A percentile compares a stretch with the other conserved stretches of the same genome.
phyloP scores from a whole-genome alignment of 2,329 filamentous ascomycete genomes.

The Trichoderma simmonsii region DNA sequence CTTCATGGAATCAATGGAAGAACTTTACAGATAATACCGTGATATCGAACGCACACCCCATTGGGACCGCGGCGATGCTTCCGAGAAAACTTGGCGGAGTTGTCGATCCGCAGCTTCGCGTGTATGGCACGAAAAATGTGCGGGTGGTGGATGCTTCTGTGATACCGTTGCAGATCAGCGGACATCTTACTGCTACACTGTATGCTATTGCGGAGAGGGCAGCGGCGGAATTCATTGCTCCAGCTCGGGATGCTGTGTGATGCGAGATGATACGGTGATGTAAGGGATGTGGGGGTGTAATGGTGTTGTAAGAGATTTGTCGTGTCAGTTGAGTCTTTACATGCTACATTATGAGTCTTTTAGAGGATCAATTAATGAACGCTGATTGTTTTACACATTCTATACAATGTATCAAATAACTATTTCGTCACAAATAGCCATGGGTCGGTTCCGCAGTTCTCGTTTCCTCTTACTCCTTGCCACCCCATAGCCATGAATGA shows the following conservation, averaged over 20 bases:
- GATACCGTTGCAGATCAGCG: slow-evolving; percentile 42
- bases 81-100: slow-evolving; percentile 44
- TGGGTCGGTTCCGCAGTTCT: neutral
- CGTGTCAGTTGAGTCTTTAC: neutral
- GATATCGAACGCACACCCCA: slow-evolving; percentile 42
- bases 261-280: neutral
- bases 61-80: slow-evolving; percentile 50
- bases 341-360: neutral
- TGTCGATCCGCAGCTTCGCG: slow-evolving; percentile 40
- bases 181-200: slow-evolving; percentile 32
- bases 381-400: neutral
- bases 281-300: neutral
- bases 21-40: slow-evolving; percentile 11
- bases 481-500: neutral
- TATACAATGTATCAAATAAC: neutral
- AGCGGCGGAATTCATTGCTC: slow-evolving; percentile 31
- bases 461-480: neutral
- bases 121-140: slow-evolving; percentile 43
- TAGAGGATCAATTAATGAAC: neutral
- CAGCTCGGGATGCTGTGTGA: neutral
- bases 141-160: slow-evolving; percentile 46
- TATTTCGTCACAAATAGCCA: neutral
- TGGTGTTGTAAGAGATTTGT: neutral
- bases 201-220: slow-evolving; percentile 41
- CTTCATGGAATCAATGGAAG: slow-evolving; percentile 21